A percentile compares a stretch with the other conserved stretches of the same genome.
Conservation (phyloP, 306 rosid species). For the Rosa lucieae region DNA sequence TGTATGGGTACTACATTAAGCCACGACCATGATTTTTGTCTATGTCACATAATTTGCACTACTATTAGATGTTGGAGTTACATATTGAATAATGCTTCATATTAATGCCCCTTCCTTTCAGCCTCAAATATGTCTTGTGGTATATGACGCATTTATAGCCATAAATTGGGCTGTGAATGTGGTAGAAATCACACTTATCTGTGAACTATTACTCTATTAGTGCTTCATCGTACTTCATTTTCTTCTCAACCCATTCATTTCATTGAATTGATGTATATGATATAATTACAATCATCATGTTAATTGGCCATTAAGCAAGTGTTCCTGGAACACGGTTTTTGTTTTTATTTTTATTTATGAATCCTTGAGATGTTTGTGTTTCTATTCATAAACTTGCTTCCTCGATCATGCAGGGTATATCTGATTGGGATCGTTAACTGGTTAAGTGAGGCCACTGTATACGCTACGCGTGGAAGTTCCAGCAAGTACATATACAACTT, state of each 20-base stretch:
- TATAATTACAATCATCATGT: not conserved
- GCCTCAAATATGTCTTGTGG: not conserved
- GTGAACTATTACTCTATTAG: not conserved
- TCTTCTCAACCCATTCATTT: not conserved
- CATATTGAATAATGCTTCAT: not conserved
- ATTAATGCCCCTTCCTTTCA: not conserved
- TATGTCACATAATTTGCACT: not conserved
- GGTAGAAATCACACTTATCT: not conserved
- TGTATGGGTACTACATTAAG: not conserved
- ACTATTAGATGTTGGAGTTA: not conserved
- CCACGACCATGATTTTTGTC: not conserved
- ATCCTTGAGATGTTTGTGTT: not conserved
- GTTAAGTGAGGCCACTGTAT: conserved; percentile 4
- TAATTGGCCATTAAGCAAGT: not conserved
- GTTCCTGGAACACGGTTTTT: not conserved
- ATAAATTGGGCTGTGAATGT: not conserved
- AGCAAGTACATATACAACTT: conserved; percentile 27
- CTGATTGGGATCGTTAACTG: conserved; percentile 29
- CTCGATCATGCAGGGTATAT: conserved; percentile 38
- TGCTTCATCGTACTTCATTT: not conserved
- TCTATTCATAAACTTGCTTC: conserved; percentile 18
- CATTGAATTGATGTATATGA: not conserved
- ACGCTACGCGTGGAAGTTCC: conserved; percentile 12
- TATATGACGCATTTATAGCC: not conserved
- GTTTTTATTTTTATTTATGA: not conserved